These are phyloP conservation scores for Fusarium palustre DNA, from an alignment of 2,329 filamentous ascomycete genomes.

Conservation along the genomic window DNA sequence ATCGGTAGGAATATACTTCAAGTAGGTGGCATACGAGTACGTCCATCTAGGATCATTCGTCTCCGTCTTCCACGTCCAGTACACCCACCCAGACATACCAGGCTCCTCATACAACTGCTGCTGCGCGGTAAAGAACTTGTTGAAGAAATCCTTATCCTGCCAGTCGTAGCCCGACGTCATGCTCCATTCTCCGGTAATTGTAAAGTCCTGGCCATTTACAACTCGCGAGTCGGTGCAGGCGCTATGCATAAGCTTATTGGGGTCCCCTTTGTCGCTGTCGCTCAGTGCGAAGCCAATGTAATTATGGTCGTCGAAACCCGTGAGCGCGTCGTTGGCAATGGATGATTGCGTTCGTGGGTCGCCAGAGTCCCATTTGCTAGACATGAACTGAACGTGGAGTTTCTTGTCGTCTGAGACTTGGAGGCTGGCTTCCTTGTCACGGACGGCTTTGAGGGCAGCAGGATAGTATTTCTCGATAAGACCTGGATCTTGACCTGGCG, in stretches of 20 bases:
- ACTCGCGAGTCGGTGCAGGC: constrained; percentile 28
- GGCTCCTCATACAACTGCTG: constrained; percentile 37
- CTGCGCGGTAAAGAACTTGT: constrained; percentile 36
- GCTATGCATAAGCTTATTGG: constrained; percentile 27
- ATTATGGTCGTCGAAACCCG: constrained; percentile 35
- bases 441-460: constrained; percentile 23
- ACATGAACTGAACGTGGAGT: constrained; percentile 40
- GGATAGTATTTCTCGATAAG: constrained; percentile 34
- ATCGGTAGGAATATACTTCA: constrained; percentile 32
- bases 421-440: constrained; percentile 2
- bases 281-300: constrained; percentile 33
- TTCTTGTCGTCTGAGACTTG: constrained; percentile 9
- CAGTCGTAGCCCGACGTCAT: constrained; percentile 32
- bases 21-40: constrained; percentile 30
- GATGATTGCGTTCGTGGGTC: constrained; percentile 8
- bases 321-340: constrained; percentile 14
- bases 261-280: background rate
- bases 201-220: constrained; percentile 26
- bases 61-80: constrained; percentile 40
- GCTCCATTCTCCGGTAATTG: constrained; percentile 36
- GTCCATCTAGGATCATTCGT: constrained; percentile 34
- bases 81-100: constrained; percentile 34
- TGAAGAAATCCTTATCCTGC: constrained; percentile 28
- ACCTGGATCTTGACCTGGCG: constrained; percentile 26
- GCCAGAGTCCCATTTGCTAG: constrained; percentile 36